Base-by-base conservation (phyloP, 228 moss, liverwort and hornwort genomes). In the Sphagnum magellanicum region DNA sequence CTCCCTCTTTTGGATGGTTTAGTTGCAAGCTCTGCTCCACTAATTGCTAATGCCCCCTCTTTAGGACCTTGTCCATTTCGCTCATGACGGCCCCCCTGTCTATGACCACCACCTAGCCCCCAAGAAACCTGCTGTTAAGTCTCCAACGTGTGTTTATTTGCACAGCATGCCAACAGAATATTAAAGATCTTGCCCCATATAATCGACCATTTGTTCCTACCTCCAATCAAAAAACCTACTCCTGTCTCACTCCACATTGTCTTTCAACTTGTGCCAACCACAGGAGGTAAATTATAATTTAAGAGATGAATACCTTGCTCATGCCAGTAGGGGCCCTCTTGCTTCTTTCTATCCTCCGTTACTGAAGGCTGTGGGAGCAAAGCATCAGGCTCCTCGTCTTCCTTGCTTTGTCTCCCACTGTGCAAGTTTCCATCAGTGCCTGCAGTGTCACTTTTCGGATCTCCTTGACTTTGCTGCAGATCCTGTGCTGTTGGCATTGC, bases 1-100 rank as follows among this genome's bases (percentile, higher is more conserved):
- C 92, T 88, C 72, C 89, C 84, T 65, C 95, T 86, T 77, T 92
- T 96, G 63, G 71, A 70, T 69, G 84, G 79, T 80, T 96, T 95
- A 84, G 63, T 92, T 16, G 81, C 66, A 76, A 84, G 73, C 48
- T 96, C 95, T 62, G 79, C 63, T 70, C 82, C 89, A 69, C 74
- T 69, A 5, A 76, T 64, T 46, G 65, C 82, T 63, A 76, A 80
- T 68, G 92, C 95, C 52, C 75, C 77, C 58, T 96, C 95, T 78
- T 89, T 89, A 50, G 80, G 74, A 59, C 61, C 81, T 63, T 84
- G 80, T 32, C 79, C 86, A 73, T 79, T 85, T 65, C 91, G 89
- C 68, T 96, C 95, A 67, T 92, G 85, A 79, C 95, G 80, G 70
- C 90, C 84, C 64, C 85, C 95, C 73, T 83, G 84, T 72, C 86